Percentiles rank a stretch among this genome's conserved stretches.
phyloP scores from a whole-genome alignment of 768 basidiomycete genomes.

The Boletus huronensis region DNA sequence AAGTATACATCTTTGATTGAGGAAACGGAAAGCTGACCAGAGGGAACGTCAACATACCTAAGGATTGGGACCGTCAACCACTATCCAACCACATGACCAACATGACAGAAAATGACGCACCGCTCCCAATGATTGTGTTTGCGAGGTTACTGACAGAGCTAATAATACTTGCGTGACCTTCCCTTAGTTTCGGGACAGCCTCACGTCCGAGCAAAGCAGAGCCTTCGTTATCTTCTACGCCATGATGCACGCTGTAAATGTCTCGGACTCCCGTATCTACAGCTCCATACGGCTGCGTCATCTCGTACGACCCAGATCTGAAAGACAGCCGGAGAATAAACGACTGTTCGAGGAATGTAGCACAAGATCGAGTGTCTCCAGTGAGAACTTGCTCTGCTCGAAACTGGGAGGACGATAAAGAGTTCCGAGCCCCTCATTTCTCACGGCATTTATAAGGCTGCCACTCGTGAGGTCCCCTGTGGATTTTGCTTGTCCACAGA shows the following conservation, averaged over 20 bases:
- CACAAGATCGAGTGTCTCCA: too few species aligned
- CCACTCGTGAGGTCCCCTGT: neutral
- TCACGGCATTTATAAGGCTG: neutral
- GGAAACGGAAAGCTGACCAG: constrained; percentile 44
- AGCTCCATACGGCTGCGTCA: constrained; percentile 70
- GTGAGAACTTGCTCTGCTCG: neutral
- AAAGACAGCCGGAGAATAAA: neutral
- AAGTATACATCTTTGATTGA: neutral
- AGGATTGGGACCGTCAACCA: neutral
- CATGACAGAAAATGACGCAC: constrained; percentile 38
- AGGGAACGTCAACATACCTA: constrained; percentile 88
- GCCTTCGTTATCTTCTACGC: constrained; percentile 41
- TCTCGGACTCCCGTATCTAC: constrained; percentile 36
- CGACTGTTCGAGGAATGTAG: neutral
- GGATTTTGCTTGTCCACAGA: too few species aligned
- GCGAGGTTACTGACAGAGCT: constrained; percentile 77
- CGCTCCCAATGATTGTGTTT: constrained; percentile 92
- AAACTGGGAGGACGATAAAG: neutral
- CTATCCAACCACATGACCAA: neutral
- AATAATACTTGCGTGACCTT: constrained; percentile 66
- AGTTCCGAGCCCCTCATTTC: neutral
- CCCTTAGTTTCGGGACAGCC: constrained; percentile 30
- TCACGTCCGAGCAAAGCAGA: constrained; percentile 57
- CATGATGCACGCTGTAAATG: constrained; percentile 3
- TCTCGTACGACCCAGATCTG: constrained; percentile 43